Evolutionary conservation across 352 stramenopile genomes (phyloP), one percentile per base, ranked within the genome.

Genomic region (Phytopythium aichiense): DNA sequence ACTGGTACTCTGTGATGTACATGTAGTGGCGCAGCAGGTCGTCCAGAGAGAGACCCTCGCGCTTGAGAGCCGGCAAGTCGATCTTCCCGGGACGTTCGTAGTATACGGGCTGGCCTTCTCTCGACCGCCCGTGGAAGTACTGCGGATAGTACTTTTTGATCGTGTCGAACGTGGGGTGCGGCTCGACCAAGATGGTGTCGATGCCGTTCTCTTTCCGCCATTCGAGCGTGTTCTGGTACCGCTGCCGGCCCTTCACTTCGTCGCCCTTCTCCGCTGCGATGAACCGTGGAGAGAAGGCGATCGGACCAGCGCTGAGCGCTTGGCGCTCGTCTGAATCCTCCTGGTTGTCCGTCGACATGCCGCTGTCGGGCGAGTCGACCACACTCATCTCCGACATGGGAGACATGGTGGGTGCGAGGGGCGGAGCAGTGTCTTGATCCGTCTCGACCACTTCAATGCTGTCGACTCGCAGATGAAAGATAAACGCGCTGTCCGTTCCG

Each of bases 81-180:
- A 96, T 97, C 69, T 94, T 94, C 18, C 87, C 85, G 4, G 87
- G 79, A 48, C 88, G 82, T 54, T 95, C 86, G 48, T 93, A 95
- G 72, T 96, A 96, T 33, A 95, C 80, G 5, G 85, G 84, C 18
- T 82, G 66, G 7, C 77, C 82, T 25, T 78, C 84, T 46, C 89
- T 92, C 49, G 87, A 91, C 23, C 79, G 79, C 8, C 88, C 88
- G 63, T 95, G 91, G 51, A 96, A 96, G 65, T 87, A 97, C 65
- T 97, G 90, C 16, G 90, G 90, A 53, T 97, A 97, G 59, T 95
- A 94, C 64, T 90, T 84, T 72, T 97, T 97, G 79, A 97, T 96
- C 7, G 76, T 81, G 28, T 91, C 77, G 62, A 96, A 97, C 22
- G 81, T 87, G 28, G 70, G 80, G 51, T 96, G 85, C 15, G 86